A percentile compares a stretch with the other conserved stretches of the same genome.
Conservation (phyloP, 2,329 filamentous ascomycete species). For the Diaporthe sp. region DNA sequence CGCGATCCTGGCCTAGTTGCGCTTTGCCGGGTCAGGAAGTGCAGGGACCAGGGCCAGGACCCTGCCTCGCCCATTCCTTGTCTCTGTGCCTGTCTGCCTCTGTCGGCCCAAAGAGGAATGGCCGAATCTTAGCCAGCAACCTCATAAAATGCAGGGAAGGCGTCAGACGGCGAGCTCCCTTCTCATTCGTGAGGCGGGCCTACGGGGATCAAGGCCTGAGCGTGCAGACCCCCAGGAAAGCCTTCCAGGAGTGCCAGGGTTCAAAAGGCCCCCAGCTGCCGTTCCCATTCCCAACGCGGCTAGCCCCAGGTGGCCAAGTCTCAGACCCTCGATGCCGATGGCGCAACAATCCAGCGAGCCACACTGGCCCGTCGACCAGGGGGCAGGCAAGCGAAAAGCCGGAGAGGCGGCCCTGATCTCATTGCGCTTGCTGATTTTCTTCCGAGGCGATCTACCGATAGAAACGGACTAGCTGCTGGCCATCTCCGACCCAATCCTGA, state of each 20-base stretch:
- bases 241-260: neutral
- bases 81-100: neutral
- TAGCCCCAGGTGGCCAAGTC: slow-evolving; percentile 14
- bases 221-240: slow-evolving; percentile 16
- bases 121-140: slow-evolving; percentile 16
- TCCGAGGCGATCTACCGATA: slow-evolving; percentile 18
- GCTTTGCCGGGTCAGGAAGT: slow-evolving; percentile 14
- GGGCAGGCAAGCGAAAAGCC: neutral
- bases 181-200: slow-evolving; percentile 19
- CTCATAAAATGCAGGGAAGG: slow-evolving; percentile 29
- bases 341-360: slow-evolving; percentile 9
- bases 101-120: slow-evolving; percentile 20
- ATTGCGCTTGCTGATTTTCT: slow-evolving; percentile 9
- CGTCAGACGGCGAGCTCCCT: neutral
- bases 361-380: neutral
- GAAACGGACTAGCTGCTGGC: slow-evolving; percentile 18
- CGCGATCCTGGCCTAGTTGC: slow-evolving; percentile 6
- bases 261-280: neutral
- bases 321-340: slow-evolving; percentile 23
- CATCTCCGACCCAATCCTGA: slow-evolving; percentile 23
- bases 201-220: slow-evolving; percentile 27
- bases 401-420: slow-evolving; percentile 22
- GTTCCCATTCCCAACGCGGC: neutral
- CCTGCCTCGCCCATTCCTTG: neutral
- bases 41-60: slow-evolving; percentile 9